Percentiles rank a stretch among this genome's conserved stretches.
Conservation (phyloP, 306 rosid genomes). For the Adenanthera pavonina region DNA sequence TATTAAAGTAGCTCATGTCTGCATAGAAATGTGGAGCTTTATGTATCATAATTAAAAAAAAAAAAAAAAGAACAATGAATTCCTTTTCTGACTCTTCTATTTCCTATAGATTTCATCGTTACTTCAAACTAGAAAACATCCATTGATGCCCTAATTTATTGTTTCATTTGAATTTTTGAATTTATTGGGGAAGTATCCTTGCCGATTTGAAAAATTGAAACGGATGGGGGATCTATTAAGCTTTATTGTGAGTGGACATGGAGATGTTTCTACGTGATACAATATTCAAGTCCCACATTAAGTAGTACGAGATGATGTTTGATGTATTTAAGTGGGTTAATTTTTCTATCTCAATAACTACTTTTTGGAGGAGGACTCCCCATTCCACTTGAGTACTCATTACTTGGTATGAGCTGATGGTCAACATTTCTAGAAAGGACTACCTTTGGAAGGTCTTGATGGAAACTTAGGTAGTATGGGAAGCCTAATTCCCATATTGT, state of each 20-base stretch:
- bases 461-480: too few relatives aligned
- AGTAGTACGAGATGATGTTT: too few relatives aligned
- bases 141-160: not conserved
- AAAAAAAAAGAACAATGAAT: not conserved
- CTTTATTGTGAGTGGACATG: conserved; percentile 2
- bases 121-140: conserved; percentile 3
- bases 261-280: not conserved
- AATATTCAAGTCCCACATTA: too few relatives aligned
- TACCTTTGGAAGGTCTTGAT: too few relatives aligned
- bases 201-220: not conserved
- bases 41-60: not conserved
- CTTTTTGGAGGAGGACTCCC: too few relatives aligned
- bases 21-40: not conserved
- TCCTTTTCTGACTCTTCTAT: not conserved
- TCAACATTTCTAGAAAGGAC: too few relatives aligned
- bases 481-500: too few relatives aligned
- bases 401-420: too few relatives aligned
- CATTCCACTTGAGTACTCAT: too few relatives aligned
- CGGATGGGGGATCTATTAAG: not conserved
- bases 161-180: not conserved
- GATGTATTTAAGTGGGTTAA: too few relatives aligned
- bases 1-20: conserved; percentile 13
- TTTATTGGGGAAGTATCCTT: not conserved
- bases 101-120: not conserved
- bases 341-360: too few relatives aligned